A percentile compares a stretch with the other conserved stretches of the same genome.
phyloP scores from a whole-genome alignment of 73 alveolate genomes.

The Paramecium sonneborni region DNA sequence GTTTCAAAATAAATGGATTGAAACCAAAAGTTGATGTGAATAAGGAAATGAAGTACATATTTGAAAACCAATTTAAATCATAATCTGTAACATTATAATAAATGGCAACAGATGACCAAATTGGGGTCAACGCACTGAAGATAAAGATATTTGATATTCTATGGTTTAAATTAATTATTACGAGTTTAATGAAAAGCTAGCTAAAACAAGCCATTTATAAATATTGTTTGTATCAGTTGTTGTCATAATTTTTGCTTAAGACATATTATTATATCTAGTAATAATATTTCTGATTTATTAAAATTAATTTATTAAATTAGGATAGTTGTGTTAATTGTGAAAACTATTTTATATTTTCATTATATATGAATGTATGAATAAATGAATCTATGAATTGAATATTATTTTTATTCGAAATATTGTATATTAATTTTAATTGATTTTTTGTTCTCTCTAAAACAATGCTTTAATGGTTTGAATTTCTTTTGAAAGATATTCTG shows the following conservation, averaged over 20 bases:
- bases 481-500: not conserved
- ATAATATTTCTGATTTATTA: not conserved
- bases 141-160: not conserved
- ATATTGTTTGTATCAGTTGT: not conserved
- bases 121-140: not conserved
- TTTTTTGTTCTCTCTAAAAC: too few species aligned
- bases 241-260: not conserved
- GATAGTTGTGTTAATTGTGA: not conserved
- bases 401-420: too few species aligned
- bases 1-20: not conserved
- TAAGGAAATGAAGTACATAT: not conserved
- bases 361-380: too few species aligned
- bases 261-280: not conserved
- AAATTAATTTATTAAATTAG: not conserved
- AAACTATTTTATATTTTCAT: not conserved
- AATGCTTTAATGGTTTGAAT: not conserved
- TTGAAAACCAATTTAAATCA: slow-evolving; percentile 5
- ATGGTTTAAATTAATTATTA: not conserved
- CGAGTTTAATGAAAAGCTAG: not conserved
- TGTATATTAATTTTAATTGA: too few species aligned
- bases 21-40: not conserved
- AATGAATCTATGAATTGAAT: too few species aligned
- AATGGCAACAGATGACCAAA: slow-evolving; percentile 29
- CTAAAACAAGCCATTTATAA: not conserved
- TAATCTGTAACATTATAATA: not conserved